Percentiles rank a stretch among this genome's conserved stretches.
Evolutionary conservation across 208 protist species (phyloP).

Genomic region (Strigomonas galati): DNA sequence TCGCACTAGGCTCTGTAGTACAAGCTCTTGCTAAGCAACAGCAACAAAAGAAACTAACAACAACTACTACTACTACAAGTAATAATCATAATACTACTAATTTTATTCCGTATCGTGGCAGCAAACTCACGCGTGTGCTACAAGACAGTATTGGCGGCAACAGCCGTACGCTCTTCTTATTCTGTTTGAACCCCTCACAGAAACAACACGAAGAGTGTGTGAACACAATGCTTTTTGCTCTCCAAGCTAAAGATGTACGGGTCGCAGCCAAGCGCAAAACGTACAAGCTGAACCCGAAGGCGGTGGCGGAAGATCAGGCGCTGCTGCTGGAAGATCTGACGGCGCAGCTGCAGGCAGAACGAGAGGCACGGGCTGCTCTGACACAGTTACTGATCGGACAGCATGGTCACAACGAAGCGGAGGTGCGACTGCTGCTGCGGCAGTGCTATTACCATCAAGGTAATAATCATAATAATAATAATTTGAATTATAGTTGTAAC

Average conservation of each 20-base stretch:
- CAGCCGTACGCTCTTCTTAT: slow-evolving; percentile 79
- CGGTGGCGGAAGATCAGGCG: slow-evolving; percentile 65
- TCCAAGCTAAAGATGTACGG: slow-evolving; percentile 78
- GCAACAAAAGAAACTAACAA: no score
- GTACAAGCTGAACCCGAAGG: slow-evolving; percentile 53
- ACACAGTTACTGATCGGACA: no score
- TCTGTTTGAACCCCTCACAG: slow-evolving; percentile 66
- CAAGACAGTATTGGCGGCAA: slow-evolving; percentile 75
- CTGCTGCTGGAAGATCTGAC: slow-evolving; percentile 42
- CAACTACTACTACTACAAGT: no score
- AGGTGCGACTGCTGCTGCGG: no score
- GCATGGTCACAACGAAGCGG: no score
- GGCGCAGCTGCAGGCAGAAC: slow-evolving; percentile 50
- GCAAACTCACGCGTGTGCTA: slow-evolving; percentile 80
- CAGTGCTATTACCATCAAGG: no score
- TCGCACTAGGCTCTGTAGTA: slow-evolving; percentile 92
- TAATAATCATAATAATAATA: no score
- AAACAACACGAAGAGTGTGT: slow-evolving; percentile 68
- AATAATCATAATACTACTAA: no score
- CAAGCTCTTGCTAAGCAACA: slow-evolving; percentile 72
- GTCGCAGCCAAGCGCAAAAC: slow-evolving; percentile 62
- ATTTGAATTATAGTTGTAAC: no score
- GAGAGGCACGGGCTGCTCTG: slow-evolving; percentile 10
- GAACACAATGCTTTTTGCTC: slow-evolving; percentile 85
- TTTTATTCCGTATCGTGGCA: slow-evolving; percentile 82